Evolutionary conservation across 2,329 filamentous ascomycete genomes (phyloP).

Genomic region (Tothia fuscella): DNA sequence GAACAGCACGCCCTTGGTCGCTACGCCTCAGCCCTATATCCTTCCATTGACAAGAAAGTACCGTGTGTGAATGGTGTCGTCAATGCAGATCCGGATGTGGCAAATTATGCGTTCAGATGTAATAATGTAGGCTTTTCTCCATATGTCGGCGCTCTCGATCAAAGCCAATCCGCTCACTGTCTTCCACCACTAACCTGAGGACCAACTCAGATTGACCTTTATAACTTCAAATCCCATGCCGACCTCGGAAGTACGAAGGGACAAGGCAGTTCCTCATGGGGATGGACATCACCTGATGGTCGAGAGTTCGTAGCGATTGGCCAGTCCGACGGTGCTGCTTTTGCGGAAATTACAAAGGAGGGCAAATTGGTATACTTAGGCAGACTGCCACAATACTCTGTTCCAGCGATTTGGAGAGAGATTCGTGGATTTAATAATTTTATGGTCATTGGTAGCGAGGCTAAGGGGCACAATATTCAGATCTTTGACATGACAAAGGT

Average conservation of each 20-base stretch:
- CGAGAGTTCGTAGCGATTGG: conserved; percentile 44
- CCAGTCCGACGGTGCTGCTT: conserved; percentile 43
- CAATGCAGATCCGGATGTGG: conserved; percentile 22
- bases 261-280: conserved; percentile 38
- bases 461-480: conserved; percentile 44
- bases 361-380: conserved; percentile 43
- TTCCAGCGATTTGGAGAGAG: conserved; percentile 40
- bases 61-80: conserved; percentile 26
- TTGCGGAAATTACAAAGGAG: conserved; percentile 38
- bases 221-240: conserved; percentile 44
- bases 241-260: conserved; percentile 37
- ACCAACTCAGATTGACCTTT: conserved; percentile 34
- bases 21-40: conserved; percentile 2
- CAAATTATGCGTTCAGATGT: conserved; percentile 27
- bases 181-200: not conserved
- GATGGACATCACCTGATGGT: conserved; percentile 41
- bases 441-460: conserved; percentile 34
- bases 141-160: too few species aligned
- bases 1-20: not conserved
- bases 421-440: conserved; percentile 34
- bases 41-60: not conserved
- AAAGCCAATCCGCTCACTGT: not conserved
- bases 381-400: conserved; percentile 37
- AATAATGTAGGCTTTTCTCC: conserved; percentile 21
- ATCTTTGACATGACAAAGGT: conserved; percentile 49